These are phyloP conservation scores for Trifolium pratense DNA, from an alignment of 306 rosid species.

Conservation along the genomic window DNA sequence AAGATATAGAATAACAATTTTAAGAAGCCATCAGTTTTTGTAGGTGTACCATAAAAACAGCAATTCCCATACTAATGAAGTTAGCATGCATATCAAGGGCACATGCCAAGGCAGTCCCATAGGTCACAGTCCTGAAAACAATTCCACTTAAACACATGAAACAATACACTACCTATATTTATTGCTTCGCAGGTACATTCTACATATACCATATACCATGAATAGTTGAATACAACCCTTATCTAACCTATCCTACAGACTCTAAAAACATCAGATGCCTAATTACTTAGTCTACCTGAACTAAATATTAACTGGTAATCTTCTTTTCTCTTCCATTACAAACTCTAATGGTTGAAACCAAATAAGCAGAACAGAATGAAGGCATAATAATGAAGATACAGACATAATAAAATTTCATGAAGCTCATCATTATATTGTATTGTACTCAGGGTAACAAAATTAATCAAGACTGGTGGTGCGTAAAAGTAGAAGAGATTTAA, in stretches of 20 bases:
- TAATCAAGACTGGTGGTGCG: slow-evolving; percentile 5
- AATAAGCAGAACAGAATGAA: slow-evolving; percentile 13
- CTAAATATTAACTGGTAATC: slow-evolving; percentile 9
- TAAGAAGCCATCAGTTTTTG: not conserved
- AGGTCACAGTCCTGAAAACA: slow-evolving; percentile 21
- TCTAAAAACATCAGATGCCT: not conserved
- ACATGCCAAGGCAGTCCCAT: slow-evolving; percentile 14
- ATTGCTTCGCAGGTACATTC: slow-evolving; percentile 1
- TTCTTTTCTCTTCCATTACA: slow-evolving; percentile 17
- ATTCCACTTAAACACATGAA: slow-evolving; percentile 27
- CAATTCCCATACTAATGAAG: slow-evolving; percentile 15
- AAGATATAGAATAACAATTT: not conserved
- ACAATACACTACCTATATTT: slow-evolving; percentile 29
- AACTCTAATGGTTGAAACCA: slow-evolving; percentile 16
- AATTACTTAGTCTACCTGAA: slow-evolving; percentile 12
- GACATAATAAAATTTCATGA: slow-evolving; percentile 1
- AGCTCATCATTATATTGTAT: not conserved
- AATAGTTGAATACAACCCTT: not conserved
- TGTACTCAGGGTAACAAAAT: slow-evolving; percentile 11
- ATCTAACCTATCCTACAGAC: slow-evolving; percentile 9
- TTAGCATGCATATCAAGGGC: slow-evolving; percentile 16
- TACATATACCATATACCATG: not conserved
- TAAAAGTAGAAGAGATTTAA: not conserved
- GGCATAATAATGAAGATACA: slow-evolving; percentile 20
- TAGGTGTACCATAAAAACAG: slow-evolving; percentile 15